Evolutionary conservation across 2,329 filamentous ascomycete genomes (phyloP).

Genomic region (Phialophora chinensis): DNA sequence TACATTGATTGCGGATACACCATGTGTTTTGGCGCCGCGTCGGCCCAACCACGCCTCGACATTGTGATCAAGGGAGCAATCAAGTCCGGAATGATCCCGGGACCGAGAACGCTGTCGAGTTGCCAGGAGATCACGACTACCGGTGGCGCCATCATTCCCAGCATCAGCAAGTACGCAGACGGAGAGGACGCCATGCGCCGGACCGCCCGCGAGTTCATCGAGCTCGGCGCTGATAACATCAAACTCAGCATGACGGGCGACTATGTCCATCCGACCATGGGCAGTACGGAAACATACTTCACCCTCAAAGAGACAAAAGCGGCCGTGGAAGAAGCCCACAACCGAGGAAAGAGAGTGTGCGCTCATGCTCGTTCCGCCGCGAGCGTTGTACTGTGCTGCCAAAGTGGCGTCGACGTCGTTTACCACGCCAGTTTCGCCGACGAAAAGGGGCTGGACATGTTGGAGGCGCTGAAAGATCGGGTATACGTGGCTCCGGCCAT

Average conservation of each 20-base stretch:
- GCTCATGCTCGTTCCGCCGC: constrained; percentile 10
- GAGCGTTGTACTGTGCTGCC: constrained; percentile 7
- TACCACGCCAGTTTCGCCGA: constrained; percentile 22
- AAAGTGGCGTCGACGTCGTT: constrained; percentile 13
- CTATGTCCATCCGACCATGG: constrained; percentile 20
- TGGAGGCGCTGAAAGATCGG: constrained; percentile 16
- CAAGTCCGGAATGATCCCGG: constrained; percentile 24
- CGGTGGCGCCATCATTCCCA: constrained; percentile 19
- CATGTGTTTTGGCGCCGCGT: constrained; percentile 22
- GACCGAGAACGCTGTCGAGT: constrained; percentile 9
- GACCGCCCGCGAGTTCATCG: constrained; percentile 12
- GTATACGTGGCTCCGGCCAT: constrained; percentile 14
- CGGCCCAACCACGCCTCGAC: constrained; percentile 19
- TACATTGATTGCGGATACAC: constrained; percentile 25
- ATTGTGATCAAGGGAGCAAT: constrained; percentile 19
- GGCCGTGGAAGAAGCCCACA: constrained; percentile 20
- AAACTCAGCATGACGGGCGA: constrained; percentile 22
- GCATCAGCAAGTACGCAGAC: constrained; percentile 14
- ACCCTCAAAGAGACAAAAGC: constrained; percentile 21
- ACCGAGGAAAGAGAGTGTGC: constrained; percentile 20
- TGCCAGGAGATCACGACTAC: constrained; percentile 22
- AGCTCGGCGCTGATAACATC: constrained; percentile 15
- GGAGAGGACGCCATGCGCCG: constrained; percentile 20
- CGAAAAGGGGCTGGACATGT: constrained; percentile 18
- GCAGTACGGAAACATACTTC: constrained; percentile 19